Conservation (phyloP, 2,329 filamentous ascomycete species). For the Pseudogymnoascus sp. region DNA sequence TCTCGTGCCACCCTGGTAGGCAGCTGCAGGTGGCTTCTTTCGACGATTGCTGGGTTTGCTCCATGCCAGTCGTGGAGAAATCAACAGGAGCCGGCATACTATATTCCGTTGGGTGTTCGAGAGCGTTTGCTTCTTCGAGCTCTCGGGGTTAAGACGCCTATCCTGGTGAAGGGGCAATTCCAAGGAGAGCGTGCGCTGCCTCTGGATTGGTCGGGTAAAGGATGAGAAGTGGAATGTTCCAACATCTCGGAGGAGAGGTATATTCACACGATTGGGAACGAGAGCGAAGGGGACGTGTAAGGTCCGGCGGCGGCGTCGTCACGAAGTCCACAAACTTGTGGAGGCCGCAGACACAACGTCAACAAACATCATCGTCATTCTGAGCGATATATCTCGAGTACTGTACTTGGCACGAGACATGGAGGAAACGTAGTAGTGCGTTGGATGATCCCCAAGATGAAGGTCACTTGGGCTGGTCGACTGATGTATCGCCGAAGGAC, state of each 20-base stretch:
- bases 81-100: background rate
- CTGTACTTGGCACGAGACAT: background rate
- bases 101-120: background rate
- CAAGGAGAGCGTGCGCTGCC: background rate
- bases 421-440: background rate
- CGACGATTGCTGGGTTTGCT: background rate
- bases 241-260: background rate
- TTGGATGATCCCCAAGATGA: background rate
- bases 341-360: background rate
- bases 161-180: background rate
- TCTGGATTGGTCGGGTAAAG: background rate
- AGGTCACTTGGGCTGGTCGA: background rate
- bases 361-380: background rate
- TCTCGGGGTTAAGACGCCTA: background rate
- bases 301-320: background rate
- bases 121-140: background rate
- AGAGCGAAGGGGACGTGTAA: background rate
- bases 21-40: slow-evolving; percentile 4
- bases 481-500: background rate
- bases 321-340: background rate
- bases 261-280: background rate
- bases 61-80: background rate
- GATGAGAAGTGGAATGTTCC: background rate
- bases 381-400: background rate
- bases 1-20: background rate